Conservation (phyloP, 805 yeast species). For the Yamadazyma akitaensis region DNA sequence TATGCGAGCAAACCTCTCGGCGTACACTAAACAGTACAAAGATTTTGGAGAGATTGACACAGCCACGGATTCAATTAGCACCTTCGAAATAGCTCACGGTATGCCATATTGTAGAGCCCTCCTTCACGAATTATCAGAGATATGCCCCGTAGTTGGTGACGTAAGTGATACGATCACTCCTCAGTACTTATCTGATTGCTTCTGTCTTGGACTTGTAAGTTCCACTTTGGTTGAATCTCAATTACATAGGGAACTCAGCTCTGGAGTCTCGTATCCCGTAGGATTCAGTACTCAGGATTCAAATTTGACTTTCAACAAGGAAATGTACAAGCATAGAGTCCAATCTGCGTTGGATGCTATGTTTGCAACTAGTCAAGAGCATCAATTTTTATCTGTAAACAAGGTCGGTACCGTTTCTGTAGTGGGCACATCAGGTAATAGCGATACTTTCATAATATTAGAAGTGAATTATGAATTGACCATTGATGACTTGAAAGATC, state of each 20-base stretch:
- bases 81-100: slow-evolving; percentile 36
- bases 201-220: slow-evolving; percentile 42
- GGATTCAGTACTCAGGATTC: slow-evolving; percentile 38
- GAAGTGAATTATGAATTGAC: slow-evolving; percentile 19
- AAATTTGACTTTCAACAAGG: slow-evolving; percentile 16
- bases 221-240: slow-evolving; percentile 47
- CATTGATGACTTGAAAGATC: slow-evolving; percentile 14
- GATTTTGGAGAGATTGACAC: background rate
- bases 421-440: slow-evolving; percentile 48
- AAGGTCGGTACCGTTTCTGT: slow-evolving; percentile 48
- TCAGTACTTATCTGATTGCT: slow-evolving; percentile 48
- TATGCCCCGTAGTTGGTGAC: slow-evolving; percentile 45
- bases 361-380: slow-evolving; percentile 41
- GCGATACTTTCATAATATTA: slow-evolving; percentile 46
- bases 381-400: slow-evolving; percentile 47
- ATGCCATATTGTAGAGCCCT: slow-evolving; percentile 39
- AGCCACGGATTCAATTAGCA: slow-evolving; percentile 14
- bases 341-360: slow-evolving; percentile 44
- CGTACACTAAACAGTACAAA: slow-evolving; percentile 16
- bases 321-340: slow-evolving; percentile 28
- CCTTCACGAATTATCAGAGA: slow-evolving; percentile 37
- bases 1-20: slow-evolving; percentile 37
- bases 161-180: slow-evolving; percentile 49
- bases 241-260: slow-evolving; percentile 48
- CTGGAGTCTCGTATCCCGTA: slow-evolving; percentile 49